Conservation (phyloP, 176 grass and related monocot species). For the Chloris gayana region DNA sequence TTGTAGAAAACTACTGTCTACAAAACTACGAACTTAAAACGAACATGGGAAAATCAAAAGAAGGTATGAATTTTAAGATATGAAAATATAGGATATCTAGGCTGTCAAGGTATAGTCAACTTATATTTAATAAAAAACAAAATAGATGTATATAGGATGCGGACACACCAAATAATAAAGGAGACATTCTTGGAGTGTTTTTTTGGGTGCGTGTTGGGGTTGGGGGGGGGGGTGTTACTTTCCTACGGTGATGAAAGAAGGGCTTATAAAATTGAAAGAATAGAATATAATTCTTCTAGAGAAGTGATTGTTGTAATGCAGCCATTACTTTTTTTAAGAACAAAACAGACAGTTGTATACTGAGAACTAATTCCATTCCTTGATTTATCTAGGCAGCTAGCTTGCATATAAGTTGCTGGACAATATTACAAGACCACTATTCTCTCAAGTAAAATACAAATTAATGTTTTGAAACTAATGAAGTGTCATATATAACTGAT, state of each 20-base stretch:
- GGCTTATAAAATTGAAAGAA: background rate
- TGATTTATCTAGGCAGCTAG: background rate
- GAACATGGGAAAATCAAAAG: too few relatives aligned
- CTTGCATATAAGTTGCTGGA: background rate
- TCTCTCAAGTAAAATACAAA: background rate
- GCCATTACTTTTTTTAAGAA: background rate
- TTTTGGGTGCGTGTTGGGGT: background rate
- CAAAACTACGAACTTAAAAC: too few relatives aligned
- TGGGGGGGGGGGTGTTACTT: background rate
- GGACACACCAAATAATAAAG: too few relatives aligned
- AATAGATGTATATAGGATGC: too few relatives aligned
- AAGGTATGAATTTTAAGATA: too few relatives aligned
- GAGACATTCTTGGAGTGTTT: background rate
- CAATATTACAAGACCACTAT: background rate
- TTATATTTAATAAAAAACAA: too few relatives aligned
- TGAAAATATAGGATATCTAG: too few relatives aligned
- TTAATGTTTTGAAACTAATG: background rate
- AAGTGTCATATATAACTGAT: background rate
- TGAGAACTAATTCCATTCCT: slow-evolving; percentile 21
- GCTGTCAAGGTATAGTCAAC: too few relatives aligned
- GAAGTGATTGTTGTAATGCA: slow-evolving; percentile 30
- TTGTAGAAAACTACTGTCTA: too few relatives aligned
- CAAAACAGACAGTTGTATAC: slow-evolving; percentile 9
- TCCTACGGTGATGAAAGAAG: background rate
- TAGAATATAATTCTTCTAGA: slow-evolving; percentile 22